A percentile compares a stretch with the other conserved stretches of the same genome.
These are phyloP conservation scores for Hypoxylon crocopeplum DNA, from an alignment of 495 filamentous ascomycete genomes.

Conservation along the genomic window DNA sequence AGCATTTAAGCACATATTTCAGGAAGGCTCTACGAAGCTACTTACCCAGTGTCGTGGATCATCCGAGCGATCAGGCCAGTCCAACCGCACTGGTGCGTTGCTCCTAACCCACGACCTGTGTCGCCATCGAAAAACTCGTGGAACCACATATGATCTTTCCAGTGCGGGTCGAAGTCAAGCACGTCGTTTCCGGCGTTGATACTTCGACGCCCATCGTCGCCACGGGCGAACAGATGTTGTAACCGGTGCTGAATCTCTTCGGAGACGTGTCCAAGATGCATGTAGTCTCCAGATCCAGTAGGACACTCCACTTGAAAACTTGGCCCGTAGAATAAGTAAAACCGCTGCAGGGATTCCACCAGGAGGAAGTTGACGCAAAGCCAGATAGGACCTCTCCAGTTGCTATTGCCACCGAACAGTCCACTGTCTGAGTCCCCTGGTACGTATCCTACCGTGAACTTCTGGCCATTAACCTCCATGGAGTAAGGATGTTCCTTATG, in stretches of 20 bases:
- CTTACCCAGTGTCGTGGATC: constrained; percentile 95
- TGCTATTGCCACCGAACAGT: constrained; percentile 95
- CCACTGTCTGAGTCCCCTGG: constrained; percentile 93
- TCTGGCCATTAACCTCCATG: constrained; percentile 94
- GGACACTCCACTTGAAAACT: constrained; percentile 90
- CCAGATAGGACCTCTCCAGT: constrained; percentile 96
- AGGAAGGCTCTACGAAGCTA: background rate
- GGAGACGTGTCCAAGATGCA: constrained; percentile 96
- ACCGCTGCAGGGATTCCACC: constrained; percentile 88
- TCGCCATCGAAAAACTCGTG: constrained; percentile 98
- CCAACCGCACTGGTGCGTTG: constrained; percentile 96
- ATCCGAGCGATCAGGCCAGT: constrained; percentile 95
- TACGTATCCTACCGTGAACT: constrained; percentile 87
- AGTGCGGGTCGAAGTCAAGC: constrained; percentile 88
- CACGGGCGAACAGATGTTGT: constrained; percentile 86
- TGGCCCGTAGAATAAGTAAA: constrained; percentile 94
- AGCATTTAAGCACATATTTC: constrained; percentile 2
- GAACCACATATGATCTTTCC: constrained; percentile 94
- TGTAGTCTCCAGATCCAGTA: constrained; percentile 89
- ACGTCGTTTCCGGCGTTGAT: constrained; percentile 82
- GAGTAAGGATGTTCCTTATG: constrained; percentile 90
- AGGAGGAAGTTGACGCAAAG: constrained; percentile 95
- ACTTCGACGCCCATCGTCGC: constrained; percentile 83
- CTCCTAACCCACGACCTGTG: constrained; percentile 84
- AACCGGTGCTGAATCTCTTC: constrained; percentile 95